Evolutionary conservation across 805 yeast genomes (phyloP).

Genomic region (Kurtzmaniella cleridarum): DNA sequence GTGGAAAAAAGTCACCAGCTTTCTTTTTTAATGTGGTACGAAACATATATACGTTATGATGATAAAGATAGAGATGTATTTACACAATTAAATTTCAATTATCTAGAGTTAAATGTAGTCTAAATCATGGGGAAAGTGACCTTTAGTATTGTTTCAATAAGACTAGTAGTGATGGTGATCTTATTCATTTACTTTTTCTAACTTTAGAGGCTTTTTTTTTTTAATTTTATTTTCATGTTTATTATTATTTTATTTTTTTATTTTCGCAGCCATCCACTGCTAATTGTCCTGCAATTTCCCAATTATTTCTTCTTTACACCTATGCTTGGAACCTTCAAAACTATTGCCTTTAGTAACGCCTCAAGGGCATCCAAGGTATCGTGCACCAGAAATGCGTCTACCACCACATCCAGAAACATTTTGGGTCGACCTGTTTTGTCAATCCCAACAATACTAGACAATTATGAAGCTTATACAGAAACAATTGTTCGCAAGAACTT

Average conservation of each 20-base stretch:
- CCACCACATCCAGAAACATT: background rate
- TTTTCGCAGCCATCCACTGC: background rate
- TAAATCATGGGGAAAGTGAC: too few relatives aligned
- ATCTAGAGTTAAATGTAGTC: background rate
- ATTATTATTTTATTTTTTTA: background rate
- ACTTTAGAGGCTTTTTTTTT: too few relatives aligned
- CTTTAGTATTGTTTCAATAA: too few relatives aligned
- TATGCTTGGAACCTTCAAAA: background rate
- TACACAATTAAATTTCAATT: background rate
- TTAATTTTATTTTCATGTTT: too few relatives aligned
- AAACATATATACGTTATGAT: background rate
- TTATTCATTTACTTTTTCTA: too few relatives aligned
- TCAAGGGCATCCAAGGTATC: background rate
- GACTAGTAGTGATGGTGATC: too few relatives aligned
- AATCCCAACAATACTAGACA: constrained; percentile 11
- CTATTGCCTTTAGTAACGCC: background rate
- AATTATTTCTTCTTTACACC: background rate
- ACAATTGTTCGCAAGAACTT: constrained; percentile 27
- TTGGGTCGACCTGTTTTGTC: background rate
- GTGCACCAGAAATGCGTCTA: background rate
- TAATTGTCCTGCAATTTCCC: background rate
- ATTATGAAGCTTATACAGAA: constrained; percentile 17
- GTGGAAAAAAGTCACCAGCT: constrained; percentile 11
- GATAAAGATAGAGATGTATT: background rate
- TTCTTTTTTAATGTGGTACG: constrained; percentile 7